A percentile compares a stretch with the other conserved stretches of the same genome.
These are phyloP conservation scores for Suillus weaverae DNA, from an alignment of 768 basidiomycete genomes.

Conservation along the genomic window DNA sequence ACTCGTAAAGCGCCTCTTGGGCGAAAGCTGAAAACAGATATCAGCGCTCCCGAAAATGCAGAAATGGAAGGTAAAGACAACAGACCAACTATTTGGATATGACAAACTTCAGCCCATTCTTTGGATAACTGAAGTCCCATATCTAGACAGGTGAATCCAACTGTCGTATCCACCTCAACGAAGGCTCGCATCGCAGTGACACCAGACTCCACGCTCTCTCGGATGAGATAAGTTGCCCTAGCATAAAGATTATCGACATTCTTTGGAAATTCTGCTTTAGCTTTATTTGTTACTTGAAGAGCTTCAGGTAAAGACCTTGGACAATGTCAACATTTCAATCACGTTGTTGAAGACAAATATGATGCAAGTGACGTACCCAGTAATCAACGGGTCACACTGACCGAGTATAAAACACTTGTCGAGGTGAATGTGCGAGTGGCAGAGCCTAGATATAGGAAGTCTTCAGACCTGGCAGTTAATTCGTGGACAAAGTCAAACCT, in stretches of 20 bases:
- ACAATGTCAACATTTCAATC: neutral
- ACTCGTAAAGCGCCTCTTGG: slow-evolving; percentile 56
- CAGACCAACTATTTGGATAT: slow-evolving; percentile 60
- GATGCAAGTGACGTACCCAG: slow-evolving; percentile 42
- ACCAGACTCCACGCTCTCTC: slow-evolving; percentile 59
- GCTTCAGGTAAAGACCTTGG: slow-evolving; percentile 58
- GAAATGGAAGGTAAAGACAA: neutral
- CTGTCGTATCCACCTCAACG: slow-evolving; percentile 60
- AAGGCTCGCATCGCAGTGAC: slow-evolving; percentile 69
- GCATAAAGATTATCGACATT: slow-evolving; percentile 46
- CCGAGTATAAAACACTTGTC: slow-evolving; percentile 70
- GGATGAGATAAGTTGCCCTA: slow-evolving; percentile 54
- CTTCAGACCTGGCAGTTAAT: slow-evolving; percentile 17
- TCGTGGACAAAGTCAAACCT: slow-evolving; percentile 8
- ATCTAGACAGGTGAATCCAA: slow-evolving; percentile 55
- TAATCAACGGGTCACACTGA: slow-evolving; percentile 48
- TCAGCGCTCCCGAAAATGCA: neutral
- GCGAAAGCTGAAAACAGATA: slow-evolving; percentile 48
- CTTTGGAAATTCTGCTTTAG: slow-evolving; percentile 50
- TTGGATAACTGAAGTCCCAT: slow-evolving; percentile 48
- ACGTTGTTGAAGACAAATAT: neutral
- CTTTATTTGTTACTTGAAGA: slow-evolving; percentile 48
- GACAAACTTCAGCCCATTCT: slow-evolving; percentile 46
- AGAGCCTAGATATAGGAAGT: slow-evolving; percentile 35
- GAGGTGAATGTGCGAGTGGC: slow-evolving; percentile 66